Base-by-base conservation (phyloP, 1,284 basidiomycete species). In the Coniferiporia weirii region DNA sequence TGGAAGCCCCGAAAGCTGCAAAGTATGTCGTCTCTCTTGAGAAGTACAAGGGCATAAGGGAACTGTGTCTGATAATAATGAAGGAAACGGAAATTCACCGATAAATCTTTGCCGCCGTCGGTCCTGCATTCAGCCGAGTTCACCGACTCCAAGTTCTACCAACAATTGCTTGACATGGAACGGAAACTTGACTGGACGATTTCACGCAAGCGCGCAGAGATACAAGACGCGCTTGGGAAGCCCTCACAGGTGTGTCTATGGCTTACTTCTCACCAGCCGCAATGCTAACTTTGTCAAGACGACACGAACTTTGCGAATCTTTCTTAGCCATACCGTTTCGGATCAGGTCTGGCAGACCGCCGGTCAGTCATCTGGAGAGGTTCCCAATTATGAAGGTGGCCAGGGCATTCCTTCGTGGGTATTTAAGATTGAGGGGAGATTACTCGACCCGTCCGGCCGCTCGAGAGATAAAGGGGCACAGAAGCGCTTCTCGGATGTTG, bases 141-240 rank as follows among this genome's bases (percentile, higher is more conserved):
- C 66, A 80, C 87, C 17, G 89, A 96, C 72, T 91, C 92, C 20
- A 80, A 80, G 56, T 91, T 96, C 79, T 98, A 98, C 72, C 81
- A 85, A 60, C 85, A 91, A 67, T 77, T 98, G 35, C 76, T 95
- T 50, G 87, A 91, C 61, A 90, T 93, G 80, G 95, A 98, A 72
- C 82, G 90, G 63, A 91, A 89, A 70, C 78, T 98, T 9, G 95
- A 98, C 73, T 98, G 96, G 96, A 96, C 93, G 4, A 87, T 97
- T 73, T 85, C 86, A 65, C 79, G 96, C 64, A 97, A 97, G 72
- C 85, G 83, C 64, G 89, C 91, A 10, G 96, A 98, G 69, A 85
- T 96, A 46, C 88, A 91, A 68, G 94, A 97, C 70, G 83, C 91
- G 19, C 69, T 94, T 27, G 76, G 83, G 51, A 80, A 77, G 47